Evolutionary conservation across 805 yeast genomes (phyloP).

Genomic region (Candida ulmi): DNA sequence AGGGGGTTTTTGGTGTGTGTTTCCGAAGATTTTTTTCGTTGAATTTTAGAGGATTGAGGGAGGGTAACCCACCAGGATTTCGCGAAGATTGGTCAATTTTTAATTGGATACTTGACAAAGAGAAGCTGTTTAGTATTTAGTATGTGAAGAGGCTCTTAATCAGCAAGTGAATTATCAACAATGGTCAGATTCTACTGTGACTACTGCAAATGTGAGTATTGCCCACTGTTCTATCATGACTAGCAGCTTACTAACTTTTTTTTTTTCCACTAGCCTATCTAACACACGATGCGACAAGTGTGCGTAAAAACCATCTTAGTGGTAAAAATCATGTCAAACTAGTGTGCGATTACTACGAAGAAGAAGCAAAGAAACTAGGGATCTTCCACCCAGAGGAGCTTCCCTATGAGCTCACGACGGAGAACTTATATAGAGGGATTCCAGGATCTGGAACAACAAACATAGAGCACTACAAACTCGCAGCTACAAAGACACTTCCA

Average conservation of each 20-base stretch:
- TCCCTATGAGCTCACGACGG: conserved; percentile 15
- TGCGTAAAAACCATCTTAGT: conserved; percentile 68
- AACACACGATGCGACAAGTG: conserved; percentile 87
- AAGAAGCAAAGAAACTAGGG: conserved; percentile 28
- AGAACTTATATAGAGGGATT: conserved; percentile 19
- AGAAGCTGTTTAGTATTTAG: too few relatives aligned
- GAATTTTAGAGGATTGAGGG: neutral
- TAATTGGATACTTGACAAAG: neutral
- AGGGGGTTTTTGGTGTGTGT: conserved; percentile 1
- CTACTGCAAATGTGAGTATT: conserved; percentile 58
- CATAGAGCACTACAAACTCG: conserved; percentile 15
- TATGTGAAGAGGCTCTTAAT: neutral
- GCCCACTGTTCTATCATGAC: too few relatives aligned
- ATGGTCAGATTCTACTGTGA: conserved; percentile 81
- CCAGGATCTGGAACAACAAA: conserved; percentile 25
- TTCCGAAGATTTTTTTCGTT: neutral
- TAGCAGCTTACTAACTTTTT: conserved; percentile 7
- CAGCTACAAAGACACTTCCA: conserved; percentile 15
- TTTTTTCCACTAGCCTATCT: conserved; percentile 53
- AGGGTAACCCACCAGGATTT: neutral
- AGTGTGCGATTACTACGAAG: conserved; percentile 71
- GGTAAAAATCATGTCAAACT: conserved; percentile 73
- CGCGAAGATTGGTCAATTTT: neutral
- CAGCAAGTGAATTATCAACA: neutral
- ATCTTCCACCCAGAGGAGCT: conserved; percentile 25